Percentiles rank a stretch among this genome's conserved stretches.
These are phyloP conservation scores for Davidsoniella australis DNA, from an alignment of 2,329 filamentous ascomycete genomes.

Conservation along the genomic window DNA sequence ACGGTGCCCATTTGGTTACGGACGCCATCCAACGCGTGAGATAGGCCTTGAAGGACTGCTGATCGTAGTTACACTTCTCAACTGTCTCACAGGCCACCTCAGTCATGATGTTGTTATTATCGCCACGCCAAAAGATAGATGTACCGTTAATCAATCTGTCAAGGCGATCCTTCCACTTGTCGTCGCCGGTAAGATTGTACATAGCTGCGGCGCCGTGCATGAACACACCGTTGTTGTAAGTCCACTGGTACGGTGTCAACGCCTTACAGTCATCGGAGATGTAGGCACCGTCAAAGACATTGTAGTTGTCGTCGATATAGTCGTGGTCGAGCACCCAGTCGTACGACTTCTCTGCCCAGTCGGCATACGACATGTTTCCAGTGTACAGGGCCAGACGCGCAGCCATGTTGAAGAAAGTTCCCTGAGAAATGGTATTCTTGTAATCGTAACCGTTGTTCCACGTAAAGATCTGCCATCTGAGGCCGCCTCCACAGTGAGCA, in stretches of 20 bases:
- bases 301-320: slow-evolving; percentile 42
- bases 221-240: slow-evolving; percentile 51
- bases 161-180: slow-evolving; percentile 40
- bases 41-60: slow-evolving; percentile 48
- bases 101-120: slow-evolving; percentile 39
- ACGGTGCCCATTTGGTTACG: slow-evolving; percentile 46
- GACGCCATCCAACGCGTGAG: slow-evolving; percentile 43
- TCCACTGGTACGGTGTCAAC: slow-evolving; percentile 46
- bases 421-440: slow-evolving; percentile 50
- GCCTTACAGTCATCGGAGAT: slow-evolving; percentile 38
- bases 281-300: slow-evolving; percentile 46
- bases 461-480: slow-evolving; percentile 71
- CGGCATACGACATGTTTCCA: slow-evolving; percentile 55
- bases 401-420: slow-evolving; percentile 43
- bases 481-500: slow-evolving; percentile 51
- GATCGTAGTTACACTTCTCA: slow-evolving; percentile 42
- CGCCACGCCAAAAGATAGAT: slow-evolving; percentile 36
- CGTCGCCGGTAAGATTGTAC: slow-evolving; percentile 41
- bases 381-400: slow-evolving; percentile 62
- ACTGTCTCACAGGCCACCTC: slow-evolving; percentile 49
- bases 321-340: slow-evolving; percentile 44
- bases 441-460: slow-evolving; percentile 73
- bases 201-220: slow-evolving; percentile 51
- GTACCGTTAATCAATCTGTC: slow-evolving; percentile 37
- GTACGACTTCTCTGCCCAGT: slow-evolving; percentile 62